Conservation (phyloP, 352 stramenopile species). For the Globisporangium carolinianum region DNA sequence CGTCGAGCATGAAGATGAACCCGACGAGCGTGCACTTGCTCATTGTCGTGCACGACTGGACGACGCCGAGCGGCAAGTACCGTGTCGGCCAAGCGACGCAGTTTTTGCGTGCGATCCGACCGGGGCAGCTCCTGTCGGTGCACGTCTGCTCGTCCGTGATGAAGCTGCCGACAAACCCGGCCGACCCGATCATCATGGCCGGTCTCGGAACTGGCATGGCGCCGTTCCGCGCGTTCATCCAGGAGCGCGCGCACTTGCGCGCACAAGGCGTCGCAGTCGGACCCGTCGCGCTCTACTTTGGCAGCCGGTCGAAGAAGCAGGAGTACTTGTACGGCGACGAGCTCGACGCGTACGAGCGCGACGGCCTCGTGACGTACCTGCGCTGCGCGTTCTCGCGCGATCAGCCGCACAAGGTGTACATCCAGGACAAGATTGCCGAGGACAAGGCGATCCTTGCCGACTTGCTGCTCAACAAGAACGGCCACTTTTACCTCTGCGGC, state of each 20-base stretch:
- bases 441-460: constrained; percentile 71
- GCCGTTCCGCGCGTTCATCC: constrained; percentile 88
- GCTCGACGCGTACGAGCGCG: constrained; percentile 74
- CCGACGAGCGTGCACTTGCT: constrained; percentile 77
- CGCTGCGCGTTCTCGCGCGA: constrained; percentile 85
- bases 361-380: constrained; percentile 78
- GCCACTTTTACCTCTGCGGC: constrained; percentile 84
- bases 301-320: constrained; percentile 87
- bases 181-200: constrained; percentile 80
- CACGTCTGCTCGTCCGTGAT: constrained; percentile 73
- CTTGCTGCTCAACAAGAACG: constrained; percentile 65
- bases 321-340: constrained; percentile 97
- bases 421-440: constrained; percentile 84
- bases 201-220: constrained; percentile 86
- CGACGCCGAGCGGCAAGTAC: constrained; percentile 63
- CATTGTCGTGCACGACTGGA: constrained; percentile 86
- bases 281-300: constrained; percentile 91
- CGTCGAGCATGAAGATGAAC: constrained; percentile 86
- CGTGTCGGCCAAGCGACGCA: constrained; percentile 53
- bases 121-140: constrained; percentile 54
- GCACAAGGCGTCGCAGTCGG: constrained; percentile 57
- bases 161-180: constrained; percentile 60
- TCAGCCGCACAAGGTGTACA: constrained; percentile 87
- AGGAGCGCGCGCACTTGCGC: constrained; percentile 78
- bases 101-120: constrained; percentile 41